Evolutionary conservation across 176 grass and related monocot species (phyloP), one percentile per base, ranked within the genome.

Genomic region (Aegilops sharonensis): DNA sequence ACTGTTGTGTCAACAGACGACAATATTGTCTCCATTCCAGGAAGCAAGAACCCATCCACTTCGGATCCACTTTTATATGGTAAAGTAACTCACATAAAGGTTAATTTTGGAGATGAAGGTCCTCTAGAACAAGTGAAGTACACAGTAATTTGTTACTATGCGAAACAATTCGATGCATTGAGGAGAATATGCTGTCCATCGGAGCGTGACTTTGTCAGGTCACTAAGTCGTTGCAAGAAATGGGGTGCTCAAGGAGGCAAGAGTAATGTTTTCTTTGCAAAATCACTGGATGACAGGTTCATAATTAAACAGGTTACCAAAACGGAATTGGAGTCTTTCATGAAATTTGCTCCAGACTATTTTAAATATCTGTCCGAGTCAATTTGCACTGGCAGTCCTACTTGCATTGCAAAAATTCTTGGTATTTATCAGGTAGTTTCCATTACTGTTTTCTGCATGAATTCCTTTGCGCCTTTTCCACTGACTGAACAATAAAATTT

Each of bases 231-330:
- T 84, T 99, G 97, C 85, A 99, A 99, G 83, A 99, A 99, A 89
- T 99, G 97, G 97, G 91, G 92, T 42, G 97, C 94, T 62, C 92
- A 96, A 87, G 97, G 97, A 86, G 97, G 97, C 60, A 99, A 99
- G 85, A 99, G 97, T 75, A 99, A 96, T 90, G 97, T 99, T 68
- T 99, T 99, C 78, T 99, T 99, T 77, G 97, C 97, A 85, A 99
- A 99, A 93, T 90, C 97, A 87, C 84, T 99, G 83, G 97, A 99
- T 84, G 97, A 99, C 50, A 91, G 97, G 71, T 99, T 99, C 45
- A 94, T 99, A 47, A 88, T 99, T 86, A 99, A 99, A 78, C 92
- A 96, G 76, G 94, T 99, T 65, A 99, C 97, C 25, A 99, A 94
- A 87, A 95, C 85, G 11, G 97, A 99, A 92, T 83, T 99, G 70